Evolutionary conservation across 2,329 filamentous ascomycete species (phyloP), one percentile per base, ranked within the genome.

Genomic region (Grosmannia huntii): DNA sequence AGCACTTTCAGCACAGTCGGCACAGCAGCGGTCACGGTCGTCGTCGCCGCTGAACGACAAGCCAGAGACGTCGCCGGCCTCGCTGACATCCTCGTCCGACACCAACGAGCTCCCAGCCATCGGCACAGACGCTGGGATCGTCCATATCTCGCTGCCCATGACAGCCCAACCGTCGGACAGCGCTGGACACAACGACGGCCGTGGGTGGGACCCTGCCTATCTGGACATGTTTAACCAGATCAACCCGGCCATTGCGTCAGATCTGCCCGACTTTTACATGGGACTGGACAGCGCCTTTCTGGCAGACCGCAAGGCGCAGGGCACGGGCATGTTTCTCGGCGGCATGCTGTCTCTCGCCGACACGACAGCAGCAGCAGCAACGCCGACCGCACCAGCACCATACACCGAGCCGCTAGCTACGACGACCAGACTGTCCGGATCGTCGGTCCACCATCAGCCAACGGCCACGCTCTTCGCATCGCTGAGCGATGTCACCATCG

Each of bases 271-370:
- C 25, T 59, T 66, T 38, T 63, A 68, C 25, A 60, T 64, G 36
- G 59, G 57, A 6, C 65, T 67, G 38, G 63, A 68, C 38, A 70
- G 66, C 38, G 64, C 68, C 23, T 57, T 55, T 16, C 7, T 50
- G 33, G 6, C 50, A 1, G 50, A 27, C 28, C 36, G 48, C 50
- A 33, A 53, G 21, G 10, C 48, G 10, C 23, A 33, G 9, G n/a
- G 33, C 33, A 23, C 14, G 19, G 36, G 19, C 33, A 52, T 52
- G 48, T 57, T 51, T 44, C 55, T 57, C 21, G 48, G 31, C 21
- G 55, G 31, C n/a, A 27, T 41, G 38, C 3, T 55, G 53, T 27
- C 53, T 11, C 14, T 33, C 2, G 3, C 44, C 6, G 28, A 38
- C 11, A 12, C 41, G 38, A 6, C 54, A 25, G 7, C 44, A 27